Base-by-base conservation (phyloP, 2,329 filamentous ascomycete species). In the Penicillium concentricum region DNA sequence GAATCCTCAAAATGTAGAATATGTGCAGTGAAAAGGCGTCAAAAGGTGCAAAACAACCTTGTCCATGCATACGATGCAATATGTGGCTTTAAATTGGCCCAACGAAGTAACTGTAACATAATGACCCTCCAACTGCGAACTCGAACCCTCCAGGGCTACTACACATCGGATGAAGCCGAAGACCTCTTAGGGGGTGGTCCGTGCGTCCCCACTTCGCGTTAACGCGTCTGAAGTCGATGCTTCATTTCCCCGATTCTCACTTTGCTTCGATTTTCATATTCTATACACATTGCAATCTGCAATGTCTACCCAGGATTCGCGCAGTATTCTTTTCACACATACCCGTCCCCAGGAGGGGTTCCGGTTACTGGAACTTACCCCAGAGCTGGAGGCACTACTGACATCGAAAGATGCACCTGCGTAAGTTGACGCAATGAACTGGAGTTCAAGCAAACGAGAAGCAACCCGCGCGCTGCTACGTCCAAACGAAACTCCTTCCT, bases 341-440 rank as follows among this genome's bases (percentile, higher is more conserved):
- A 72, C 68, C 5, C 59, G 64, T n/a, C 72, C 72, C 5, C 79
- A 84, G 61, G 78, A 84, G 63, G 77, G 77, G 22, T 82, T 86
- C 68, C 79, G 82, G 38, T 74, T 88, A 32, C 76, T 88, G 20
- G 85, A 88, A 72, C 77, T 88, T 18, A 81, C 85, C 13, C 72
- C 82, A 2, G 82, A 85, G 34, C 66, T 88, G 35, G 77, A 84
- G 13, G 77, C 81, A 35, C 69, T 84, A 42, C 68, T 87, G 34
- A 75, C 79, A 20, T 77, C 79, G 9, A 74, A 79, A n/a, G 72
- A 79, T 56, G 65, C 72, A 34, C 72, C 75, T 6, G 63, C 60
- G 75, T 77, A 72, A 46, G 69, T 62, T 38, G 16, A 28, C 30
- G 18, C 24, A 39, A 30, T 24, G 9, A 26, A 15, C 18, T 18